Evolutionary conservation across 2,329 filamentous ascomycete species (phyloP), one percentile per base, ranked within the genome.

Genomic region (Cladosporium sp.): DNA sequence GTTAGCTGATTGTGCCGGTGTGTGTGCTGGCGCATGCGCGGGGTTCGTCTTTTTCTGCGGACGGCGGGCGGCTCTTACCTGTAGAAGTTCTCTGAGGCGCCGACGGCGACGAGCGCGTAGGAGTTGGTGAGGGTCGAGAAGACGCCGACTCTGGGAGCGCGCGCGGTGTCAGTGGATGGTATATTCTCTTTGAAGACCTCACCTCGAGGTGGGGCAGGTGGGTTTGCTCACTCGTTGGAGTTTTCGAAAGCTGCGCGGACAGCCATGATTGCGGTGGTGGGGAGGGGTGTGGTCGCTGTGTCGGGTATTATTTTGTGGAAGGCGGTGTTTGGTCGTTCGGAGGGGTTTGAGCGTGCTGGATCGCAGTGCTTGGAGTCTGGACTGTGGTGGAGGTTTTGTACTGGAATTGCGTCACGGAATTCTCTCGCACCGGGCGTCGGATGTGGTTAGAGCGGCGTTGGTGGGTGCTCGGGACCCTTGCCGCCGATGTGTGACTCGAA

Each of bases 41-140:
- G 45, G 49, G 11, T 31, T 18, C 40, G 40, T 10, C 35, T 50
- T 9, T 43, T 16, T 14, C 16, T 34, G 5, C 22, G 33, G 13
- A 9, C 11, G 33, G 33, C 38, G 57, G 49, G 35, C 35, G 14
- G 11, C 9, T n/a, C 46, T 43, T 50, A 50, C 46, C 46, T 50
- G 84, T 97, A 97, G 75, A 98, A 98, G 82, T 97, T 97, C 79
- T 96, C 91, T 68, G 89, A 95, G 64, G 89, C 91, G 68, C 93
- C 93, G 61, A 95, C 83, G 60, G 92, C 91, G 64, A 96, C 89
- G 65, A 98, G 81, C 64, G 91, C 90, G 74, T 95, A 98, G 56
- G 89, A 92, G 76, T 98, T 98, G 63, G 93, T 98, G 70, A 98
- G 86, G 57, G 89, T 95, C 56, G 91, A 77, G 74, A 98, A 98